Percentiles rank a stretch among this genome's conserved stretches.
phyloP scores from a whole-genome alignment of 331 rosid genomes.

The Acacia concinna region DNA sequence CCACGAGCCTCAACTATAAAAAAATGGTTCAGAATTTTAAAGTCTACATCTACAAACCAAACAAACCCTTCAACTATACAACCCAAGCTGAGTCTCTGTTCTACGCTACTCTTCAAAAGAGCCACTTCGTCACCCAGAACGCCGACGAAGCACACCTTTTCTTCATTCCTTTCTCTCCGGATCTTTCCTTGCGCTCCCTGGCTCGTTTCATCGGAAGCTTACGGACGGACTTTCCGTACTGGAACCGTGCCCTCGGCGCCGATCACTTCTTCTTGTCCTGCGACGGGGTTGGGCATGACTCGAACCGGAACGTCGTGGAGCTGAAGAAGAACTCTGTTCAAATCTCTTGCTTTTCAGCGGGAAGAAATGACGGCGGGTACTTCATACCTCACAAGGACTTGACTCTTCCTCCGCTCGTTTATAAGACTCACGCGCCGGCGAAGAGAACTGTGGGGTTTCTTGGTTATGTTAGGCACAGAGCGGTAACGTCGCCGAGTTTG shows the following conservation, averaged over 20 bases:
- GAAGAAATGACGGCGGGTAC: conserved; percentile 31
- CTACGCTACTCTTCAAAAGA: conserved; percentile 48
- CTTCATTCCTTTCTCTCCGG: conserved; percentile 67
- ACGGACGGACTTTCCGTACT: conserved; percentile 49
- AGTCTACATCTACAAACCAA: conserved; percentile 55
- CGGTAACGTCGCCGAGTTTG: conserved; percentile 27
- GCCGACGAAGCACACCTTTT: conserved; percentile 62
- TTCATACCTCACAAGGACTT: conserved; percentile 76
- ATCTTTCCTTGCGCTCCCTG: conserved; percentile 50
- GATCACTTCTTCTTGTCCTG: conserved; percentile 75
- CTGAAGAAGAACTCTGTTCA: conserved; percentile 72
- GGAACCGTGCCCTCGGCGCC: conserved; percentile 84
- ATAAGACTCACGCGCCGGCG: background rate
- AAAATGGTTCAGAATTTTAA: conserved; percentile 55
- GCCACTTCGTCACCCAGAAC: conserved; percentile 47
- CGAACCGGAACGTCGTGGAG: conserved; percentile 66
- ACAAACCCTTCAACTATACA: conserved; percentile 36
- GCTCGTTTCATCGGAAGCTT: conserved; percentile 45
- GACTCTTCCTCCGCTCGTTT: conserved; percentile 42
- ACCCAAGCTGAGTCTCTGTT: conserved; percentile 48
- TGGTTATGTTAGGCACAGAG: conserved; percentile 33
- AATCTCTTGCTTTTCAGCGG: conserved; percentile 61
- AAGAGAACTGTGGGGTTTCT: conserved; percentile 10
- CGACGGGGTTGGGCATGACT: conserved; percentile 30
- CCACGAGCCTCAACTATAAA: conserved; percentile 49